A percentile compares a stretch with the other conserved stretches of the same genome.
These are phyloP conservation scores for Sugiyamaella japonica DNA, from an alignment of 1,139 yeast species.

Conservation along the genomic window DNA sequence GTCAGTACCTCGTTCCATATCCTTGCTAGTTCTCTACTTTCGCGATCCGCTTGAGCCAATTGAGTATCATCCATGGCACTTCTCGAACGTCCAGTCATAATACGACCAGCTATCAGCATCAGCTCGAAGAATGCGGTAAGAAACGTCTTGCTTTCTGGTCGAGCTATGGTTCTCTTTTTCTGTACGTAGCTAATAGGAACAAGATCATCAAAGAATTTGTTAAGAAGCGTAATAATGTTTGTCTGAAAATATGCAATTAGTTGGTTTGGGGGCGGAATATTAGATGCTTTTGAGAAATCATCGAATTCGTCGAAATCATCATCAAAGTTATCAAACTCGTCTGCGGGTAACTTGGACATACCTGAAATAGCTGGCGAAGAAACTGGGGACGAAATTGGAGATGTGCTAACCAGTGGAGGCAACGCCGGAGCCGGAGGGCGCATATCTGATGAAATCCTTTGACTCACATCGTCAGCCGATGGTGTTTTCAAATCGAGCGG, in stretches of 20 bases:
- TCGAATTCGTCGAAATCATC: conserved; percentile 20
- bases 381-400: no score
- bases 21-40: conserved; percentile 27
- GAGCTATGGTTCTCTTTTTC: conserved; percentile 31
- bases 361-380: neutral
- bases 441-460: neutral
- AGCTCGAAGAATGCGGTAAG: conserved; percentile 30
- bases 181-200: conserved; percentile 31
- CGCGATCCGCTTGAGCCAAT: conserved; percentile 25
- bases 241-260: conserved; percentile 24
- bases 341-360: neutral
- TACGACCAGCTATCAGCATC: conserved; percentile 27
- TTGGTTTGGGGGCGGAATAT: conserved; percentile 25
- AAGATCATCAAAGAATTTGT: conserved; percentile 27
- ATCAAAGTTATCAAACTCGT: conserved; percentile 16
- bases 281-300: conserved; percentile 20
- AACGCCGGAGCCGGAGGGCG: neutral
- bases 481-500: neutral
- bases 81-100: conserved; percentile 34
- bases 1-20: conserved; percentile 27
- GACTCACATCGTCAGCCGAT: neutral
- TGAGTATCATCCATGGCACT: conserved; percentile 20
- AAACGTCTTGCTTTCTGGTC: conserved; percentile 28
- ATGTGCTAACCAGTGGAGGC: neutral
- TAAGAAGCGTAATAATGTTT: conserved; percentile 26